Percentiles rank a stretch among this genome's conserved stretches.
phyloP scores from a whole-genome alignment of 495 filamentous ascomycete species.

The Penicillium paxilli region DNA sequence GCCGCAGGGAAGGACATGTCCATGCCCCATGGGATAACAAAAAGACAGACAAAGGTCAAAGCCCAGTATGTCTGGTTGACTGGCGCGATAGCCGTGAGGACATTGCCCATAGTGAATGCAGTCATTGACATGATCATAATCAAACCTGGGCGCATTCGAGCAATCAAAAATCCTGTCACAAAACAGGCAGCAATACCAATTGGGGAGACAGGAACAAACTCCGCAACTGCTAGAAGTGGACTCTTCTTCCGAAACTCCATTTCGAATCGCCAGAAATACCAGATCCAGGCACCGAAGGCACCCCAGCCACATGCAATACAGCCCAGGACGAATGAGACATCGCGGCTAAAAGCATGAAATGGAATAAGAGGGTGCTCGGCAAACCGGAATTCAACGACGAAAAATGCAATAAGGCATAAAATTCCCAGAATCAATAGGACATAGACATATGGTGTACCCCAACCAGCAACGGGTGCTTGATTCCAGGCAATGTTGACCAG shows the following conservation, averaged over 20 bases:
- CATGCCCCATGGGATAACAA: constrained; percentile 63
- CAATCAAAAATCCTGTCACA: constrained; percentile 45
- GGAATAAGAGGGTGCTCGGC: constrained; percentile 46
- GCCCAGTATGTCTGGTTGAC: constrained; percentile 46
- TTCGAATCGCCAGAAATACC: constrained; percentile 47
- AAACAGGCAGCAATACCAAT: constrained; percentile 41
- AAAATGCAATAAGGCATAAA: constrained; percentile 38
- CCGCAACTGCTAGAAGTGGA: constrained; percentile 40
- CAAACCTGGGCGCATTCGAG: constrained; percentile 31
- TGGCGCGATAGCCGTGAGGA: constrained; percentile 36
- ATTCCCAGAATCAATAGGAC: constrained; percentile 46
- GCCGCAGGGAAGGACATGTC: constrained; percentile 59
- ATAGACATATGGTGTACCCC: constrained; percentile 46
- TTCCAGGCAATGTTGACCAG: constrained; percentile 56
- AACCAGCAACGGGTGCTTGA: constrained; percentile 46
- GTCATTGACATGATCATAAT: constrained; percentile 51
- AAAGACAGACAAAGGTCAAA: constrained; percentile 43
- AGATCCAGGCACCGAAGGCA: constrained; percentile 52
- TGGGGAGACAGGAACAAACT: constrained; percentile 38
- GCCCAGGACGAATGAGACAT: constrained; percentile 44
- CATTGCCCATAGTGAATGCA: constrained; percentile 41
- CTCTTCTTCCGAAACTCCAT: constrained; percentile 29
- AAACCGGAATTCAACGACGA: constrained; percentile 39
- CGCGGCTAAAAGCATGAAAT: constrained; percentile 33
- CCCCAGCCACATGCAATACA: constrained; percentile 50